Conservation (phyloP, 805 yeast species). For the Saturnispora mendoncae region DNA sequence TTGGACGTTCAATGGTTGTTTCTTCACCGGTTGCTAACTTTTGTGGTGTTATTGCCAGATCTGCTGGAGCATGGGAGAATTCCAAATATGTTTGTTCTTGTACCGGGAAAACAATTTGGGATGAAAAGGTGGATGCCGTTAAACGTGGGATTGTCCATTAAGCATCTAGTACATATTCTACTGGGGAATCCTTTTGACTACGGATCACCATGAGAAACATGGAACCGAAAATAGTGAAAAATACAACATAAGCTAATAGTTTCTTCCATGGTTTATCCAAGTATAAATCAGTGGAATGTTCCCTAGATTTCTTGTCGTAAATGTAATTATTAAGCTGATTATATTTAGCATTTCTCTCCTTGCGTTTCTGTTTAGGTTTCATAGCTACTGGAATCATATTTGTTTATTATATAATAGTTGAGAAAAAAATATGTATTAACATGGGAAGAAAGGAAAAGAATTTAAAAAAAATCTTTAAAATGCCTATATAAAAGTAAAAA, state of each 20-base stretch:
- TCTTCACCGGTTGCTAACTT: constrained; percentile 34
- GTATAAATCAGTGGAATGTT: neutral
- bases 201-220: constrained; percentile 11
- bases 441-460: neutral
- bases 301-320: neutral
- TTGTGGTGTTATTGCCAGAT: constrained; percentile 83
- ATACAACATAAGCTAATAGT: constrained; percentile 10
- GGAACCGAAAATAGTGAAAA: constrained; percentile 11
- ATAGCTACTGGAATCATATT: constrained; percentile 2
- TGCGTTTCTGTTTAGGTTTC: constrained; percentile 2
- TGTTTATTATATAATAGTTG: too few relatives aligned
- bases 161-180: constrained; percentile 13
- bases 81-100: constrained; percentile 89
- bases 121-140: constrained; percentile 76
- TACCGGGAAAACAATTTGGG: constrained; percentile 94
- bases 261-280: constrained; percentile 11
- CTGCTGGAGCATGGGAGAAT: constrained; percentile 97
- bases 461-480: neutral
- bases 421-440: neutral
- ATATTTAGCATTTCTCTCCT: constrained; percentile 5
- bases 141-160: constrained; percentile 39
- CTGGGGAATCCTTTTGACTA: neutral
- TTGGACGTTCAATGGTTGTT: constrained; percentile 60
- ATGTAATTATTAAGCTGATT: constrained; percentile 1
- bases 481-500: too few relatives aligned